Conservation (phyloP, 495 filamentous ascomycete species). For the Aspergillus leporis region DNA sequence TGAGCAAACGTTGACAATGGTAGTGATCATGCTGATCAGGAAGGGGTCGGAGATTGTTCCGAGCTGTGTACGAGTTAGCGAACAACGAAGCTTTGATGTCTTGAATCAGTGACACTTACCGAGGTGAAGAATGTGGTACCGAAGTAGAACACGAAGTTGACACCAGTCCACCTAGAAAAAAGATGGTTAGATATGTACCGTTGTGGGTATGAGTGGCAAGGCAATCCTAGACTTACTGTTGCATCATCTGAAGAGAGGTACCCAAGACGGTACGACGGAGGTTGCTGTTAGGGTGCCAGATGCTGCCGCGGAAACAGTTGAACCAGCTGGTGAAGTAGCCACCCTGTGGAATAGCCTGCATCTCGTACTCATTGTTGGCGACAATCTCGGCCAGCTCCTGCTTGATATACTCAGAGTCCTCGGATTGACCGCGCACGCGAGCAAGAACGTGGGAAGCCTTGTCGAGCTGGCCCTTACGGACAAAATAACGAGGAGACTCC, state of each 20-base stretch:
- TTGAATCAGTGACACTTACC: conserved; percentile 7
- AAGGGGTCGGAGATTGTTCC: conserved; percentile 72
- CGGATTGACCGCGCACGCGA: conserved; percentile 45
- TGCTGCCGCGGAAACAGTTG: conserved; percentile 67
- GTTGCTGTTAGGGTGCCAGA: conserved; percentile 61
- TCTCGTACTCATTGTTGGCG: conserved; percentile 75
- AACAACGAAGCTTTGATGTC: not conserved
- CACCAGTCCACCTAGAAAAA: conserved; percentile 60
- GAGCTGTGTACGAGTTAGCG: conserved; percentile 29
- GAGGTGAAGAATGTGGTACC: conserved; percentile 75
- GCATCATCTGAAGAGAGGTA: conserved; percentile 77
- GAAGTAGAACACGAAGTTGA: conserved; percentile 95
- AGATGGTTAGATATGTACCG: conserved; percentile 3
- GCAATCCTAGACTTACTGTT: conserved; percentile 52
- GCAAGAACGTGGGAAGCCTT: conserved; percentile 41
- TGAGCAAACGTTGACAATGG: conserved; percentile 80
- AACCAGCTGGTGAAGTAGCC: conserved; percentile 61
- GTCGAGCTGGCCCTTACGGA: conserved; percentile 54
- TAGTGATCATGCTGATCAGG: conserved; percentile 77
- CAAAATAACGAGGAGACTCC: conserved; percentile 68
- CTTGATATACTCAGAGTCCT: conserved; percentile 63
- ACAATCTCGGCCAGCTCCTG: conserved; percentile 72
- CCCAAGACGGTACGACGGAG: conserved; percentile 75
- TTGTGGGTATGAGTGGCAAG: not conserved
- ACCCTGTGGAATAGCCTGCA: conserved; percentile 56